Evolutionary conservation across 345 rosid genomes (phyloP), one percentile per base, ranked within the genome.

Genomic region (Acer negundo): DNA sequence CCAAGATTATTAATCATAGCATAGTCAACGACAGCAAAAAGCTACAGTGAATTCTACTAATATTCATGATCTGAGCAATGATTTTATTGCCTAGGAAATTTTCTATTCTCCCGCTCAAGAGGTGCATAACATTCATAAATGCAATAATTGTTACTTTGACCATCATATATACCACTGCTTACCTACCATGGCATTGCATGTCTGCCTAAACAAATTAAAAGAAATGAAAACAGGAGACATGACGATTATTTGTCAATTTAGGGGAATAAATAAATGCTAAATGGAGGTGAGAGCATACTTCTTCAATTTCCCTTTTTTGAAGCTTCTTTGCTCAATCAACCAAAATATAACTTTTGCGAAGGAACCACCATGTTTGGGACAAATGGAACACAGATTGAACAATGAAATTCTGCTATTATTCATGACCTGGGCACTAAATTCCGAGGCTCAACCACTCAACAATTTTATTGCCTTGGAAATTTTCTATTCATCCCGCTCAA

Each of bases 311-410:
- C 76, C 4, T 72, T 63, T 83, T 79, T 86, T 65, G 93, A 81
- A 72, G 97, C 88, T 65, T 82, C 90, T 83, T 78, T 92, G 91
- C 82, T 84, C 75, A 93, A 78, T 79, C 89, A 80, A 79, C 97
- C 89, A 83, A 90, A 92, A 80, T 92, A 95, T 77, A 95, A 82
- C 78, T 93, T 95, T 22, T 89, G 92, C 61, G 80, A 84, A 78
- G 56, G 16, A 80, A 79, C 88, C 70, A 84, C 89, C 77, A 78
- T 47, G 69, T 19, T 77, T 19, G 62, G 63, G 78, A 51, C 31
- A 70, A 19, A 80, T 13, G 53, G 55, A 56, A 46, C 69, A 35
- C 6, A 55, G 16, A 66, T 35, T 28, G 66, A 76, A 47, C 58
- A 53, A 4, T 42, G 46, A 8, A 42, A 7, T 55, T 62, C 63